Base-by-base conservation (phyloP, 495 filamentous ascomycete species). In the Aspergillus avenaceus region DNA sequence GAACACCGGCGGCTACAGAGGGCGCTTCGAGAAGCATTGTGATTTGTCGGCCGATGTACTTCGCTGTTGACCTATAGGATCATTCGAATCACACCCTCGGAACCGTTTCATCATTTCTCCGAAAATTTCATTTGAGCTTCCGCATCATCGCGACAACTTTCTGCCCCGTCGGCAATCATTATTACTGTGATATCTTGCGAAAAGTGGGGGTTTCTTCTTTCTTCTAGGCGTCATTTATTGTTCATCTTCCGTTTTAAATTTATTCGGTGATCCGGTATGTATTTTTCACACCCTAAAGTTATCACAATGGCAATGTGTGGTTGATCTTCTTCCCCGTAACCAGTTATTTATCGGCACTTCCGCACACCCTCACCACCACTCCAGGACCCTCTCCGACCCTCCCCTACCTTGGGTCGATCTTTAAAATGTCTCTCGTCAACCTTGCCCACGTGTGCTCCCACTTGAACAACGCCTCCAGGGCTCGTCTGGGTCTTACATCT, bases 391-490 rank as follows among this genome's bases (percentile, higher is more conserved):
- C 49, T 37, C 34, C 50, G 54, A 52, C 47, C 41, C 37, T 37
- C 21, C 45, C 40, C 47, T 53, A 55, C 61, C 31, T 47, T 56
- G 55, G 61, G 41, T 50, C 54, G 49, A 51, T 55, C 58, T 50
- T 48, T 59, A 69, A 56, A 41, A 97, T 97, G 93, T 95, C 90
- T 62, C 84, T 98, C 73, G 76, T 82, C 62, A 82, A 83, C 67
- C 80, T 97, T 58, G 71, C 83, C 45, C 68, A 92, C 76, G 80
- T 90, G 60, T 95, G 88, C 73, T 89, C 90, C 44, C 93, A 97
- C 77, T 79, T 98, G 29, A 90, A 96, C 73, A 98, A 98, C 76
- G 88, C 87, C 60, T 85, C 87, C 41, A 85, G 84, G 63, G 91
- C 88, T 6, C 86, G 86, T 1, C 83, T 98, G 3, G 88, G 87